Percentiles rank a stretch among this genome's conserved stretches.
Evolutionary conservation across 805 yeast genomes (phyloP).

Genomic region (Spathaspora girioi): DNA sequence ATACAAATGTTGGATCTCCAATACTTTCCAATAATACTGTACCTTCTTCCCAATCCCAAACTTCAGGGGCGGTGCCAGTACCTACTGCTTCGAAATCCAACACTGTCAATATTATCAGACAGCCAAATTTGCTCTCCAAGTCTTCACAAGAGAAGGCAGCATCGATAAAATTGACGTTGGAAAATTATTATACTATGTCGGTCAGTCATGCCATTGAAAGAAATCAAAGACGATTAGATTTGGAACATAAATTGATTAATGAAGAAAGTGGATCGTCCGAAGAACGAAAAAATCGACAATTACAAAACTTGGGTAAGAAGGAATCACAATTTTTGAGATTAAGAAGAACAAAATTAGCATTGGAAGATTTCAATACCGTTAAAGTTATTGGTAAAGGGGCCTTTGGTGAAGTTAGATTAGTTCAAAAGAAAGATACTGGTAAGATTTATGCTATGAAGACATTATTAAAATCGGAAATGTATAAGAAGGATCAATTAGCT

Average conservation of each 20-base stretch:
- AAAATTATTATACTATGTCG: conserved; percentile 79
- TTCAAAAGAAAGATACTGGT: conserved; percentile 89
- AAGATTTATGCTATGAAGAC: conserved; percentile 95
- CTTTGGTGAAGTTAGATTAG: conserved; percentile 93
- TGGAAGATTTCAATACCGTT: conserved; percentile 84
- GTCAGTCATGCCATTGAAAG: conserved; percentile 93
- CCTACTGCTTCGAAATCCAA: conserved; percentile 24
- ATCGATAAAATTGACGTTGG: conserved; percentile 75
- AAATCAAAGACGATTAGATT: conserved; percentile 83
- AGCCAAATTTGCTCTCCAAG: conserved; percentile 75
- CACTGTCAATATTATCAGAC: conserved; percentile 73
- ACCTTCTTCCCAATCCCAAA: background rate
- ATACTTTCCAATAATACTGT: background rate
- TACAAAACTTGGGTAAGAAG: conserved; percentile 78
- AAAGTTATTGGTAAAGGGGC: conserved; percentile 97
- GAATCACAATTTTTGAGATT: conserved; percentile 84
- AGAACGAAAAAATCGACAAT: conserved; percentile 80
- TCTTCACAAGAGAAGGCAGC: conserved; percentile 79
- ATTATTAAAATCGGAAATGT: conserved; percentile 85
- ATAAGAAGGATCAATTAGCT: conserved; percentile 88
- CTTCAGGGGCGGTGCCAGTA: conserved; percentile 1
- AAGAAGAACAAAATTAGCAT: conserved; percentile 75
- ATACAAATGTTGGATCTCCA: conserved; percentile 3
- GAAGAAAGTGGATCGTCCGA: conserved; percentile 69
- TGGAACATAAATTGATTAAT: conserved; percentile 66